Conservation (phyloP, 352 stramenopile species). For the Phytophthora pisi region DNA sequence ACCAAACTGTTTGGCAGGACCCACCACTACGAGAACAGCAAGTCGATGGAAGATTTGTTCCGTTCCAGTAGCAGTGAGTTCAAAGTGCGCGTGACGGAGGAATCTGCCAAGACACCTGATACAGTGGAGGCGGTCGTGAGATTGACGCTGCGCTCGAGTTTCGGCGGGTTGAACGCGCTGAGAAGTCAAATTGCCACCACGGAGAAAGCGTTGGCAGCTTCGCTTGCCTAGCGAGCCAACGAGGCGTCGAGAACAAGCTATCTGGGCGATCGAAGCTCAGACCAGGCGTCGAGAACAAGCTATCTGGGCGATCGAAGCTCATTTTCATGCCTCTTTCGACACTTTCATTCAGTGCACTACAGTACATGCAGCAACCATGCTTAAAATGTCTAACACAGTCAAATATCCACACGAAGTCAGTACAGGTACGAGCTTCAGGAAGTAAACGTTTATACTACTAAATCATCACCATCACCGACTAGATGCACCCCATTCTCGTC, state of each 20-base stretch:
- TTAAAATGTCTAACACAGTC: not conserved
- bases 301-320: not conserved
- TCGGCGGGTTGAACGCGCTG: not conserved
- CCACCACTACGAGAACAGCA: not conserved
- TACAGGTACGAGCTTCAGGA: too few species aligned
- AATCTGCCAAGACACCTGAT: not conserved
- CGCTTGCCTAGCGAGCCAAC: not conserved
- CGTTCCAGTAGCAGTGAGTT: not conserved
- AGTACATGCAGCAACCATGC: not conserved
- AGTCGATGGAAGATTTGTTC: not conserved
- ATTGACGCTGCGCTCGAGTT: not conserved
- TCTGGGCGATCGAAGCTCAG: not conserved
- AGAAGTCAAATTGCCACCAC: not conserved
- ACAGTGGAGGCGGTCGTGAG: not conserved
- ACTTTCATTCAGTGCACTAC: too few species aligned
- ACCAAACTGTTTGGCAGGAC: not conserved
- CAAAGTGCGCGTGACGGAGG: not conserved
- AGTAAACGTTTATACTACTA: not conserved
- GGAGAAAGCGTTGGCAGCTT: conserved; percentile 1
- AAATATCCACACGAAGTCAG: not conserved
- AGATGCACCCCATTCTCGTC: conserved; percentile 24
- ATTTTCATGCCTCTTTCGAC: too few species aligned
- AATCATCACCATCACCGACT: not conserved
- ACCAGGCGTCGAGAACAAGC: not conserved
- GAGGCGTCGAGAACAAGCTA: not conserved